A percentile compares a stretch with the other conserved stretches of the same genome.
Conservation (phyloP, 768 basidiomycete genomes). For the button mushroom (Agaricus bisporus) region DNA sequence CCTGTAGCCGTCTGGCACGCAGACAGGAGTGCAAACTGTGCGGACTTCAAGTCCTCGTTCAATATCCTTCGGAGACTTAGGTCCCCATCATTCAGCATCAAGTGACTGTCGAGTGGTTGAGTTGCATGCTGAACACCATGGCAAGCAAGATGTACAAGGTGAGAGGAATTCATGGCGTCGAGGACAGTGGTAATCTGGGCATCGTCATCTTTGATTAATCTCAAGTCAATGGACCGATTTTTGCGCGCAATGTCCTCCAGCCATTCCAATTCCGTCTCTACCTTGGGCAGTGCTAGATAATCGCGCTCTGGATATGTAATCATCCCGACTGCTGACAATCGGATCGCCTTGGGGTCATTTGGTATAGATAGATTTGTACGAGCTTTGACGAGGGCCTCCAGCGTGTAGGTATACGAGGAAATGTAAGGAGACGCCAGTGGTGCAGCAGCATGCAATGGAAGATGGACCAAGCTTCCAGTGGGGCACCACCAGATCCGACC, state of each 20-base stretch:
- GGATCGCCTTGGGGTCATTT: not conserved
- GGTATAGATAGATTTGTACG: not conserved
- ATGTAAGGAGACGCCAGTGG: not conserved
- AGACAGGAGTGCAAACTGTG: slow-evolving; percentile 36
- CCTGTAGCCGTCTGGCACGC: slow-evolving; percentile 40
- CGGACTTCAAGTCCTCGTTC: slow-evolving; percentile 15
- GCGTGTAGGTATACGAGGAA: not conserved
- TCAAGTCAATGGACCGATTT: not conserved
- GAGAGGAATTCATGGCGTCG: not conserved
- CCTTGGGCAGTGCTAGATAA: not conserved
- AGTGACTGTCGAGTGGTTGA: slow-evolving; percentile 5
- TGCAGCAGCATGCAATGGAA: not conserved
- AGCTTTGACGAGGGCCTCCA: not conserved
- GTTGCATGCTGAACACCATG: slow-evolving; percentile 23
- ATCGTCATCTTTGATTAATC: not conserved
- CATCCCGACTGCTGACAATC: not conserved
- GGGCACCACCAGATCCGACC: not conserved
- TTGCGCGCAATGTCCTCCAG: not conserved
- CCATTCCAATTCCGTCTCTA: not conserved
- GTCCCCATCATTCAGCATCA: slow-evolving; percentile 14
- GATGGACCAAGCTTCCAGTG: not conserved
- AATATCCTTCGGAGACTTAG: slow-evolving; percentile 19
- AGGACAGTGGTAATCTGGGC: not conserved
- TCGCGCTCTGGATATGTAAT: not conserved
- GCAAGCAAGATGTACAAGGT: slow-evolving; percentile 28